Evolutionary conservation across 257 asterid species (phyloP), one percentile per base, ranked within the genome.

Genomic region (Gynochthodes officinalis): DNA sequence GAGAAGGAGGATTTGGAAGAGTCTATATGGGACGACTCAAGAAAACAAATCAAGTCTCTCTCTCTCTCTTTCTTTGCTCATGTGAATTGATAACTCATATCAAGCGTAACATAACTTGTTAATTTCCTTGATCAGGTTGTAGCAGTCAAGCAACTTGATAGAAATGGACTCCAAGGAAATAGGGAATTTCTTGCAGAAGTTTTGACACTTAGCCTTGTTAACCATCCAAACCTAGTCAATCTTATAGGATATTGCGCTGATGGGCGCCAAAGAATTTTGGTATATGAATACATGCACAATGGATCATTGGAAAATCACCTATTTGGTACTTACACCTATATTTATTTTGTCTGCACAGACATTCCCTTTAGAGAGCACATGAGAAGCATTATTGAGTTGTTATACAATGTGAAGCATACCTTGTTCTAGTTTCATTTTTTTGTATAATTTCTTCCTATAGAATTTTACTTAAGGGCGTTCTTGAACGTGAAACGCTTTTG

Each of bases 1-100:
- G 96, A 5, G 93, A 91, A 82, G 98, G 98, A 65, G 96, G 95
- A 65, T 93, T 91, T 27, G 98, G 96, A 53, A 83, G 97, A 71
- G 98, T 93, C 59, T 93, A 91, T 60, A 89, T 75, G 72, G 98
- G 98, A 66, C 71, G 79, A 76, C 86, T 93, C 76, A 87, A 85
- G 89, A 87, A 79, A 69, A 85, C 92, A 0, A 79, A 90, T 61
- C 87, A 93, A 79, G 97, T 89, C 75, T 21, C 44, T 30, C 25
- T 69, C 49, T 49, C 18, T 55, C 49, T 30, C 27, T 71, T 28
- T 65, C 30, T 60, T n/a, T n/a, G n/a, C n/a, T n/a, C n/a, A n/a
- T n/a, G n/a, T 19, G 33, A 49, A 48, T 18, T 9, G 21, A n/a
- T 1, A 44, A 19, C 25, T 49, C n/a, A 43, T 27, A 11, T 16